Conservation (phyloP, 2,329 filamentous ascomycete genomes). For the Tolypocladium pustulatum region DNA sequence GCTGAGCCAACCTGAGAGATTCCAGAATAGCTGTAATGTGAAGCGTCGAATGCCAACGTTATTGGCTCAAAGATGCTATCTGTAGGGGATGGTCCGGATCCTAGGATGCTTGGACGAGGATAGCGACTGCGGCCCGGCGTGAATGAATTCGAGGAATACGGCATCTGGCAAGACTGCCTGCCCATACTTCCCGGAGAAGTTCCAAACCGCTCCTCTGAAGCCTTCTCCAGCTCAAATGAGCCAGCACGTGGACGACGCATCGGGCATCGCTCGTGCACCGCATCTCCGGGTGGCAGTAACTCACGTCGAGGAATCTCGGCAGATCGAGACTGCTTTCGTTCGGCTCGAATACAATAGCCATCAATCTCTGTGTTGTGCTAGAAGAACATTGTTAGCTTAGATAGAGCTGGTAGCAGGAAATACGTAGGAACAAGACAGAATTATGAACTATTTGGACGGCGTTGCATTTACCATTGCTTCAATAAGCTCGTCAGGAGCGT, state of each 20-base stretch:
- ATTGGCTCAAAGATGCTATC: conserved; percentile 1
- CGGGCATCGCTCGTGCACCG: not conserved
- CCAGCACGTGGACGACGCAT: not conserved
- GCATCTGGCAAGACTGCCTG: not conserved
- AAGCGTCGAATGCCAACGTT: not conserved
- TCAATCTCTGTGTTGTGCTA: conserved; percentile 23
- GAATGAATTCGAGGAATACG: conserved; percentile 3
- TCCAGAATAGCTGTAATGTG: not conserved
- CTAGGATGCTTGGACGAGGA: conserved; percentile 6
- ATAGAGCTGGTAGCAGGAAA: not conserved
- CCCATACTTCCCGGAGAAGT: not conserved
- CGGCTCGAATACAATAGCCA: conserved; percentile 23
- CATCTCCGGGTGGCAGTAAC: not conserved
- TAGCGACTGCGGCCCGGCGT: conserved; percentile 2
- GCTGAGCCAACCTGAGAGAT: not conserved
- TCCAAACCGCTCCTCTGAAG: not conserved
- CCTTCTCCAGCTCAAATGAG: conserved; percentile 3
- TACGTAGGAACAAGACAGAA: not conserved
- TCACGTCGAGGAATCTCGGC: conserved; percentile 9
- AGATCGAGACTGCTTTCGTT: conserved; percentile 22
- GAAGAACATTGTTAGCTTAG: conserved; percentile 3
- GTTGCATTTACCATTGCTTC: conserved; percentile 22
- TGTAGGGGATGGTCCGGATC: conserved; percentile 1
- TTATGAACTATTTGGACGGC: not conserved
- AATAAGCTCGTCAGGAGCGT: conserved; percentile 26